A percentile compares a stretch with the other conserved stretches of the same genome.
Conservation (phyloP, 2,329 filamentous ascomycete species). For the Ceratocystis variospora region DNA sequence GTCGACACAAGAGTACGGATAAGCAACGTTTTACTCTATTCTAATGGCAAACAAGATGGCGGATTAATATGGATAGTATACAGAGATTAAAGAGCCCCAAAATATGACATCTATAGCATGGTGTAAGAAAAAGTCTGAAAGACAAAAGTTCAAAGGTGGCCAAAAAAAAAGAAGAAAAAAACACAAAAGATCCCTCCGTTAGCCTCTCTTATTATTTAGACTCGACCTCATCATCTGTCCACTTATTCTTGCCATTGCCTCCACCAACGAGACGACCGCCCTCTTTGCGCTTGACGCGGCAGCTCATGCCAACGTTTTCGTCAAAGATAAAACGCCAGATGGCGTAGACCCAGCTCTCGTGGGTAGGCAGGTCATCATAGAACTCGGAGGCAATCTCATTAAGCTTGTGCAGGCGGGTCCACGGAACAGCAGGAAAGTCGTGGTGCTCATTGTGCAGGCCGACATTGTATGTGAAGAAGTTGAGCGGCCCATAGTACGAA, state of each 20-base stretch:
- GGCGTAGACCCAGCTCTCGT: slow-evolving; percentile 82
- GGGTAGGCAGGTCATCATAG: slow-evolving; percentile 73
- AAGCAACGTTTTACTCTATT: too few relatives aligned
- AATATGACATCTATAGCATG: neutral
- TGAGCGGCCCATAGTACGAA: slow-evolving; percentile 89
- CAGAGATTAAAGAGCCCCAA: neutral
- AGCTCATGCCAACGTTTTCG: slow-evolving; percentile 75
- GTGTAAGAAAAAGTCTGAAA: neutral
- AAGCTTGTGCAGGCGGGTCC: slow-evolving; percentile 70
- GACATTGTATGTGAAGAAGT: slow-evolving; percentile 91
- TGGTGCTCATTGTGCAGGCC: slow-evolving; percentile 98
- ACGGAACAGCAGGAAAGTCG: slow-evolving; percentile 93
- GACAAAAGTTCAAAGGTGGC: neutral
- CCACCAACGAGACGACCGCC: slow-evolving; percentile 51
- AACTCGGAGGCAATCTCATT: slow-evolving; percentile 77
- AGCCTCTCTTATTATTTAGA: slow-evolving; percentile 30
- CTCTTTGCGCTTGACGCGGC: slow-evolving; percentile 80
- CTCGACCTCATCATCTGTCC: slow-evolving; percentile 42
- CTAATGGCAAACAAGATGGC: too few relatives aligned
- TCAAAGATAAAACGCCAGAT: slow-evolving; percentile 95
- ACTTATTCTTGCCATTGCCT: slow-evolving; percentile 46
- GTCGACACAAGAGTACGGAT: too few relatives aligned
- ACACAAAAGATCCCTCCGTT: neutral
- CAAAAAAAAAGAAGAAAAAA: neutral
- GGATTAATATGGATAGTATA: neutral